A percentile compares a stretch with the other conserved stretches of the same genome.
These are phyloP conservation scores for Waltergamsia citrina DNA, from an alignment of 2,329 filamentous ascomycete species.

Conservation along the genomic window DNA sequence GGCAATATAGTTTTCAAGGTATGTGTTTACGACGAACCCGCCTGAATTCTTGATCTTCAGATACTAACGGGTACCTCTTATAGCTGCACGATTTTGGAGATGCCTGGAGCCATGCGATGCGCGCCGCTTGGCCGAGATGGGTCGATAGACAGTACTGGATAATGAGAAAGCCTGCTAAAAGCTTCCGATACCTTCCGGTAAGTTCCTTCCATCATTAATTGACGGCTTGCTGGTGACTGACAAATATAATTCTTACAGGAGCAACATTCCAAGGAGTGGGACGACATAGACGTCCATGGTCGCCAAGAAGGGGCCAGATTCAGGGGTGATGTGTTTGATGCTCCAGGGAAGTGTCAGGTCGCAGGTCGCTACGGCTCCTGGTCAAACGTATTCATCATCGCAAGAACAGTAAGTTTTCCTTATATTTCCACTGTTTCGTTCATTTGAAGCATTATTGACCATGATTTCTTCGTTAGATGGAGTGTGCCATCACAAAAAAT, in stretches of 20 bases:
- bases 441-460: no score
- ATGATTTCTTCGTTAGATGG: not conserved
- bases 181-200: not conserved
- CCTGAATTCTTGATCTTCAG: not conserved
- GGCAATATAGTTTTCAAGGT: not conserved
- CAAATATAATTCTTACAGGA: conserved; percentile 8
- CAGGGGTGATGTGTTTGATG: not conserved
- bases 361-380: conserved; percentile 11
- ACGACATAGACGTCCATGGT: conserved; percentile 2
- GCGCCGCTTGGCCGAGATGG: not conserved
- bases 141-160: not conserved
- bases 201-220: not conserved
- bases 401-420: conserved; percentile 7
- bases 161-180: not conserved
- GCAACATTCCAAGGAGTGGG: conserved; percentile 9
- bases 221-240: not conserved
- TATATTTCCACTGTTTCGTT: not conserved
- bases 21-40: not conserved
- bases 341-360: conserved; percentile 1
- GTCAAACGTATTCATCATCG: conserved; percentile 9
- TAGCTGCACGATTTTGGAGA: conserved; percentile 5
- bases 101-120: conserved; percentile 2
- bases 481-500: not conserved
- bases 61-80: not conserved
- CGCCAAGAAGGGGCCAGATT: not conserved